phyloP scores from a whole-genome alignment of 73 alveolate genomes.

The Blepharisma stoltei region DNA sequence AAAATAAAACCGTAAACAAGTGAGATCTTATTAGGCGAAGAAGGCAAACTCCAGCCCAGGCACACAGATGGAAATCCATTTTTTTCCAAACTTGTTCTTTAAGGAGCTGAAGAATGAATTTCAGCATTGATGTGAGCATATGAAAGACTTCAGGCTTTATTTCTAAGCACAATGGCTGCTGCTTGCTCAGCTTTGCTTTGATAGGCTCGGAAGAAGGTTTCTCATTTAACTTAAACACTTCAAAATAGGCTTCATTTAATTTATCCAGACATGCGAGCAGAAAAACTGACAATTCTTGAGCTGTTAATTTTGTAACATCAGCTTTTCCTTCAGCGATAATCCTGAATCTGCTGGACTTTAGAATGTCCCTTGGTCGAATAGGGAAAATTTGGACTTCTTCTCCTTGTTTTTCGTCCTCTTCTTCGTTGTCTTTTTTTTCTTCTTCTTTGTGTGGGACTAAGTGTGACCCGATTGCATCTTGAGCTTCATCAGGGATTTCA shows the following conservation, averaged over 20 bases:
- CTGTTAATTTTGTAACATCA: not conserved
- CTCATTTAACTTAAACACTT: not conserved
- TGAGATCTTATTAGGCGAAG: not conserved
- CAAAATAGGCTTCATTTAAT: conserved; percentile 14
- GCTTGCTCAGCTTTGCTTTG: conserved; percentile 19
- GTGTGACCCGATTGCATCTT: conserved; percentile 28
- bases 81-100: not conserved
- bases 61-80: conserved; percentile 19
- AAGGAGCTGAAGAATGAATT: not conserved
- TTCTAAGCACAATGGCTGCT: conserved; percentile 18
- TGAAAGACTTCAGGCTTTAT: conserved; percentile 15
- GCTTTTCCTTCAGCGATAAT: not conserved
- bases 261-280: conserved; percentile 16
- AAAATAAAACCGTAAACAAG: not conserved
- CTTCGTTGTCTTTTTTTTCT: not conserved
- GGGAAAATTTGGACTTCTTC: conserved; percentile 27
- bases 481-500: conserved; percentile 33
- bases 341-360: conserved; percentile 7
- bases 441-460: not conserved
- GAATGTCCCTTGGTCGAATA: not conserved
- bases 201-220: conserved; percentile 18
- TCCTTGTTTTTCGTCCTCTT: conserved; percentile 19
- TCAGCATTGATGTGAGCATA: not conserved
- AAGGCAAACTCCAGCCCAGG: conserved; percentile 25
- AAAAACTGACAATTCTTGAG: conserved; percentile 13